phyloP scores from a whole-genome alignment of 2,329 filamentous ascomycete species.

The Cordyceps farinosa region DNA sequence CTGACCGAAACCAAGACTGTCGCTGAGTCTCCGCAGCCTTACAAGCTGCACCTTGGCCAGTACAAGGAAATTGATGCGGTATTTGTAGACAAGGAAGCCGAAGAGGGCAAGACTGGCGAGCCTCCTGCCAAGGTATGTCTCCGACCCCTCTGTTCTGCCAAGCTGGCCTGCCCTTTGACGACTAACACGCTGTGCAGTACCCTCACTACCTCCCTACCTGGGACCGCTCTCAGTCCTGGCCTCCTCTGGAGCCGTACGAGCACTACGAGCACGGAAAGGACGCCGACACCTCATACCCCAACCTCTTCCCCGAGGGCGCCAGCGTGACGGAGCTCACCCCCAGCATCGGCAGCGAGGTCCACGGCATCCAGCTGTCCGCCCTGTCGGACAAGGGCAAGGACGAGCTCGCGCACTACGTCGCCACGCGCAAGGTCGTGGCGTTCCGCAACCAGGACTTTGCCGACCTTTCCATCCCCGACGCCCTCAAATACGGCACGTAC shows the following conservation, averaged over 20 bases:
- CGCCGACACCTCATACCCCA: slow-evolving; percentile 57
- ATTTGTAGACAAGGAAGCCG: slow-evolving; percentile 26
- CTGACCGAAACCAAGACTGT: slow-evolving; percentile 13
- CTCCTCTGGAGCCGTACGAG: slow-evolving; percentile 59
- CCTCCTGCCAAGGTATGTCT: slow-evolving; percentile 28
- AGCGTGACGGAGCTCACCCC: slow-evolving; percentile 50
- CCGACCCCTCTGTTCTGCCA: neutral
- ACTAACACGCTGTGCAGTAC: slow-evolving; percentile 20
- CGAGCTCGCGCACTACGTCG: slow-evolving; percentile 62
- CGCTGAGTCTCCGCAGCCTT: slow-evolving; percentile 7
- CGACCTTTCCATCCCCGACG: slow-evolving; percentile 58
- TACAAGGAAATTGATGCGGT: slow-evolving; percentile 32
- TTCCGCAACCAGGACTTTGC: slow-evolving; percentile 67
- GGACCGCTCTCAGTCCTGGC: slow-evolving; percentile 53
- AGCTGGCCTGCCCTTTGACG: too few relatives aligned
- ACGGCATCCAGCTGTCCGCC: slow-evolving; percentile 60
- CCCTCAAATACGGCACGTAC: slow-evolving; percentile 61
- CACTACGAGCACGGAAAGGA: slow-evolving; percentile 65
- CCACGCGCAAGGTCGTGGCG: slow-evolving; percentile 63
- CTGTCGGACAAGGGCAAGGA: slow-evolving; percentile 61
- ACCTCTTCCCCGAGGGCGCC: slow-evolving; percentile 50
- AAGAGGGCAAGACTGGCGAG: slow-evolving; percentile 28
- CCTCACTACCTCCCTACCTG: slow-evolving; percentile 56
- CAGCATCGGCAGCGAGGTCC: slow-evolving; percentile 61
- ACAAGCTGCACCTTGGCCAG: slow-evolving; percentile 27